Percentiles rank a stretch among this genome's conserved stretches.
Conservation (phyloP, 495 filamentous ascomycete species). For the Viridothelium virens region DNA sequence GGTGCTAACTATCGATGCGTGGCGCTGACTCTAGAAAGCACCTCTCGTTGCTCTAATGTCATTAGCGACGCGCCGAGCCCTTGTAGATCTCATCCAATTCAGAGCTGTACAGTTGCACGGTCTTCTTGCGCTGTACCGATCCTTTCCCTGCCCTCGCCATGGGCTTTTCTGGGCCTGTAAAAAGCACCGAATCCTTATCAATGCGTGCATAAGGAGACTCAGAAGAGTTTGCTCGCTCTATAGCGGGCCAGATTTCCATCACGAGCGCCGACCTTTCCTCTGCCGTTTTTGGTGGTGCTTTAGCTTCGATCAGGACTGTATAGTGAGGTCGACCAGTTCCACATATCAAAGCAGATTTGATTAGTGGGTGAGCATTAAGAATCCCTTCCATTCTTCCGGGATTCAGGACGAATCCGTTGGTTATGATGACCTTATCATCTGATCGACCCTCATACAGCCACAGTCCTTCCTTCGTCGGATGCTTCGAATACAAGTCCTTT, state of each 20-base stretch:
- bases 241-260: background rate
- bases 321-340: background rate
- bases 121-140: background rate
- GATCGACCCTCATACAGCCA: background rate
- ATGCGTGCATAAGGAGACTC: background rate
- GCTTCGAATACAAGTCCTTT: background rate
- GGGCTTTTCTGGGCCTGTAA: background rate
- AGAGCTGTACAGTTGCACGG: background rate
- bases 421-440: background rate
- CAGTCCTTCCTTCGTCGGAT: conserved; percentile 6
- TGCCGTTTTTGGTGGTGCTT: background rate
- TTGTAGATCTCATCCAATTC: conserved; percentile 1
- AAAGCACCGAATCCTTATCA: background rate
- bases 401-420: background rate
- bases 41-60: background rate
- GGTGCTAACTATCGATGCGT: background rate
- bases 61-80: background rate
- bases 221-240: background rate
- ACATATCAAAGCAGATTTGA: background rate
- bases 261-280: background rate
- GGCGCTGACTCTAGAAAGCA: background rate
- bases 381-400: background rate
- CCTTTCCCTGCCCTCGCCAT: conserved; percentile 1
- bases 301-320: background rate
- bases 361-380: background rate